phyloP scores from a whole-genome alignment of 1,284 basidiomycete genomes.

The Sphaerobolus stellatus region DNA sequence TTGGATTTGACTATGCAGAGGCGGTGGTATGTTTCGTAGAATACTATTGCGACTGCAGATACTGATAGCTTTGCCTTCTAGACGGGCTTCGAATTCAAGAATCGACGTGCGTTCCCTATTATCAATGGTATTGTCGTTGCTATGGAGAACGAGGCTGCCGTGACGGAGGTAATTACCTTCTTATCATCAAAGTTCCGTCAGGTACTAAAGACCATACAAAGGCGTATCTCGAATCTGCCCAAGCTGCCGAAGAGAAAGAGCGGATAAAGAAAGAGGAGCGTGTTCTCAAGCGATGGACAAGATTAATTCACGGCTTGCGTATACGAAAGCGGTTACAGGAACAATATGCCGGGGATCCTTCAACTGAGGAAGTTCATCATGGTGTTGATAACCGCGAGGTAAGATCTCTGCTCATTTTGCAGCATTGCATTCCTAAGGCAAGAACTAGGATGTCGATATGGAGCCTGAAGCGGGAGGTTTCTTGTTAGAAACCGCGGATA shows the following conservation, averaged over 20 bases:
- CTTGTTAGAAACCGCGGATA: slow-evolving; percentile 60
- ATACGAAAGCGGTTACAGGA: slow-evolving; percentile 81
- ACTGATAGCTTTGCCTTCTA: slow-evolving; percentile 27
- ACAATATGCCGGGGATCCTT: slow-evolving; percentile 62
- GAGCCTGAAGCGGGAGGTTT: slow-evolving; percentile 52
- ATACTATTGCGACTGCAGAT: slow-evolving; percentile 8
- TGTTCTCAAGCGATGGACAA: slow-evolving; percentile 86
- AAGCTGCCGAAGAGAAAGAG: slow-evolving; percentile 76
- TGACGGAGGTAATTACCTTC: slow-evolving; percentile 65
- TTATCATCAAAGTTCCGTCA: no score
- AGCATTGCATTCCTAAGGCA: neutral
- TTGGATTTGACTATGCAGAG: slow-evolving; percentile 90
- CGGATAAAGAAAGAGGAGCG: slow-evolving; percentile 75
- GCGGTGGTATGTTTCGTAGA: slow-evolving; percentile 68
- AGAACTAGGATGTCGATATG: neutral
- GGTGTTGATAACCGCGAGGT: slow-evolving; percentile 12
- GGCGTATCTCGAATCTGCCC: slow-evolving; percentile 85
- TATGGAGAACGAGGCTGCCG: slow-evolving; percentile 68
- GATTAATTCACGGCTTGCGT: slow-evolving; percentile 84
- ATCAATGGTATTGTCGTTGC: slow-evolving; percentile 88
- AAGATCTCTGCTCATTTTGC: neutral
- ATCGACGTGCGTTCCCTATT: slow-evolving; percentile 82
- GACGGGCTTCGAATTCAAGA: slow-evolving; percentile 96
- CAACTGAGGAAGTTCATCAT: neutral
- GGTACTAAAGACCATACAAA: no score